Conservation (phyloP, 345 rosid species). For the Mangifera indica region DNA sequence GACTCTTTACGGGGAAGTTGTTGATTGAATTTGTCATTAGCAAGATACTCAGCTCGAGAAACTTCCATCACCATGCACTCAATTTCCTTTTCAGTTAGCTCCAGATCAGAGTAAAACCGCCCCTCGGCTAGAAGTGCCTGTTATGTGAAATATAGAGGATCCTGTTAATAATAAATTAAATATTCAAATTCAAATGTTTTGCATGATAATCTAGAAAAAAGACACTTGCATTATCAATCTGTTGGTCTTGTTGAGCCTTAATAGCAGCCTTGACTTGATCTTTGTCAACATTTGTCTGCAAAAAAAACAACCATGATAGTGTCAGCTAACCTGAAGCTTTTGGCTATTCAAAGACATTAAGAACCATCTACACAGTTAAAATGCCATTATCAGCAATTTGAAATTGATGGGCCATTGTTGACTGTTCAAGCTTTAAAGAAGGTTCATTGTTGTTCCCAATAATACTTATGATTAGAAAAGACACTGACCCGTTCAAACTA, state of each 20-base stretch:
- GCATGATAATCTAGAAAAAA: neutral
- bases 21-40: slow-evolving; percentile 58
- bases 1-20: slow-evolving; percentile 64
- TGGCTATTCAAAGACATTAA: neutral
- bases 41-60: slow-evolving; percentile 94
- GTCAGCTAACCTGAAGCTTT: slow-evolving; percentile 8
- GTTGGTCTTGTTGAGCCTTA: slow-evolving; percentile 97
- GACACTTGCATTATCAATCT: slow-evolving; percentile 77
- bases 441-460: neutral
- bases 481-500: neutral
- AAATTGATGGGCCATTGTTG: neutral
- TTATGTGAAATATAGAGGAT: slow-evolving; percentile 1
- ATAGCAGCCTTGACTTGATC: slow-evolving; percentile 98
- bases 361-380: neutral
- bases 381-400: neutral
- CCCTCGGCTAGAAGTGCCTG: slow-evolving; percentile 98
- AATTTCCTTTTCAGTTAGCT: slow-evolving; percentile 95
- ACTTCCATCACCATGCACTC: slow-evolving; percentile 95
- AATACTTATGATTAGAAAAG: neutral
- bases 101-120: slow-evolving; percentile 82
- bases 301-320: slow-evolving; percentile 16
- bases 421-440: neutral
- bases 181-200: neutral
- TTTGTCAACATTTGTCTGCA: slow-evolving; percentile 83
- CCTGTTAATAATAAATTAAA: slow-evolving; percentile 4